These are phyloP conservation scores for Sporothrix curviconia DNA, from an alignment of 2,329 filamentous ascomycete species.

Conservation along the genomic window DNA sequence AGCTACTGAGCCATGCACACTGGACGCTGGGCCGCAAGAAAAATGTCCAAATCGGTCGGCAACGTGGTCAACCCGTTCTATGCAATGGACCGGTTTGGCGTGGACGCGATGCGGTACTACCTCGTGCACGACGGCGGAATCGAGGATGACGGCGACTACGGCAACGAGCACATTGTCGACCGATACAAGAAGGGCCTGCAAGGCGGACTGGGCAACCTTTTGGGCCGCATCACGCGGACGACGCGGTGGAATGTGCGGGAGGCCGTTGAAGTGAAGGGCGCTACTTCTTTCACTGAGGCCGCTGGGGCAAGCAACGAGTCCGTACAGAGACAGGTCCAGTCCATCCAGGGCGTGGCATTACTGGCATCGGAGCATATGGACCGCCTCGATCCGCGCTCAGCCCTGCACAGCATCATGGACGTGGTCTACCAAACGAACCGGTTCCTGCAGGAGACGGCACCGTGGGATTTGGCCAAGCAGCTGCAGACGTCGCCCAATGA, in stretches of 20 bases:
- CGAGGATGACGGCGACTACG: constrained; percentile 73
- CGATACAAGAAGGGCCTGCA: constrained; percentile 76
- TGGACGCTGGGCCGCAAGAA: constrained; percentile 90
- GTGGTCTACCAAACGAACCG: constrained; percentile 60
- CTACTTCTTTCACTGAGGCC: not conserved
- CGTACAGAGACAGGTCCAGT: not conserved
- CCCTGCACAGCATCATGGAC: constrained; percentile 58
- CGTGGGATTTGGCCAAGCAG: constrained; percentile 58
- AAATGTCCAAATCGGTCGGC: constrained; percentile 92
- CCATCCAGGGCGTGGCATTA: constrained; percentile 26
- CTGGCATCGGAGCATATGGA: constrained; percentile 53
- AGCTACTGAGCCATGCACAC: constrained; percentile 82
- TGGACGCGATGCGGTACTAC: constrained; percentile 86
- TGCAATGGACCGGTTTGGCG: constrained; percentile 79
- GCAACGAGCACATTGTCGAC: constrained; percentile 66
- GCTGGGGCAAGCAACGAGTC: constrained; percentile 24
- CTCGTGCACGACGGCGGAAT: constrained; percentile 75
- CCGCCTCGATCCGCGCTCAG: constrained; percentile 55
- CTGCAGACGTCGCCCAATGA: constrained; percentile 52
- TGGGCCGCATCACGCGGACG: constrained; percentile 61
- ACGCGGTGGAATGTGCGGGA: constrained; percentile 63
- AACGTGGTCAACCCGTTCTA: constrained; percentile 95
- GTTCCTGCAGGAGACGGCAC: constrained; percentile 57
- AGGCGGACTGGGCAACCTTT: constrained; percentile 72
- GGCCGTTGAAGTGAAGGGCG: constrained; percentile 39